Evolutionary conservation across 2,329 filamentous ascomycete species (phyloP), one percentile per base, ranked within the genome.

Genomic region (Diaporthe batatas): DNA sequence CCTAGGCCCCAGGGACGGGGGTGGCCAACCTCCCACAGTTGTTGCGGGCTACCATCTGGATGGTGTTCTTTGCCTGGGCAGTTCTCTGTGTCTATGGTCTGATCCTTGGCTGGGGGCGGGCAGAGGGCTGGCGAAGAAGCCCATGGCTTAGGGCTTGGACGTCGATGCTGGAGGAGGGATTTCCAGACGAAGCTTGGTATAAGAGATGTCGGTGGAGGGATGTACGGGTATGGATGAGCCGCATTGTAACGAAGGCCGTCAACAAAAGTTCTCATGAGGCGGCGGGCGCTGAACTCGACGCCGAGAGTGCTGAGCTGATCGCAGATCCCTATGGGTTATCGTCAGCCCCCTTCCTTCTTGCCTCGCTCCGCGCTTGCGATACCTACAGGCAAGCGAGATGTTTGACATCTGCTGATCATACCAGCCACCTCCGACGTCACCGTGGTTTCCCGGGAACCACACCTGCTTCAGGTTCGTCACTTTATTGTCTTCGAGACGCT

Each of bases 391-490:
- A 4, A 82, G 76, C 2, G 80, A 77, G 16, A 82, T 79, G 54
- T 79, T 76, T 34, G 79, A 77, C 0, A 81, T 76, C 72, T 80
- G 79, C 76, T 82, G 81, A 65, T 82, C 81, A 44, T 76, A 69
- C 88, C 88, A 91, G 2, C 90, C 90, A 32, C 90, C 90, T 29
- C 90, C 90, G 53, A 91, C 87, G 75, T 91, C 89, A 11, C 87
- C 88, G 77, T 93, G 91, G 68, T 85, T 86, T 14, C 90, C 90
- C 0, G 90, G 88, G 77, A 92, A 93, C 87, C 88, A 89, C 18
- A 81, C 79, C 75, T 82, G 81, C 73, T 78, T 79, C 7, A 82
- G 76, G 32, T 78, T 75, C 0, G 80, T 81, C 54, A 59, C 72
- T 1, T 72, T 73, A 74, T 78, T 80, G 10, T 75, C 77, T 2